Evolutionary conservation across 169 alveolate species (phyloP), one percentile per base, ranked within the genome.

Genomic region (Cryptosporidium meleagridis): DNA sequence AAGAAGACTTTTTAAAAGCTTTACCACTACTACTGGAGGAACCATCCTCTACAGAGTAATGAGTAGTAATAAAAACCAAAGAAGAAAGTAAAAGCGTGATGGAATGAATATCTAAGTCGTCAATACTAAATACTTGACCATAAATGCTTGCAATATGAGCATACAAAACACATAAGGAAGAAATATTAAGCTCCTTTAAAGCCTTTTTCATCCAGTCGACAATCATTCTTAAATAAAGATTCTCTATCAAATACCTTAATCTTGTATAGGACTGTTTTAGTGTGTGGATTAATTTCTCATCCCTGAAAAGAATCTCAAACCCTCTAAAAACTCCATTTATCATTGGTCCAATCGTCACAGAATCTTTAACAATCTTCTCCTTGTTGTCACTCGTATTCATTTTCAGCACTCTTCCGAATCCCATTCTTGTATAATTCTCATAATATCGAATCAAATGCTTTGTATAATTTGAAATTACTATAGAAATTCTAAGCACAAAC

Each of bases 171-270:
- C 93, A 91, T 4, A 91, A 84, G 6, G 85, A 65, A 5, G 84
- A 51, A 21, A 91, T 51, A 45, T 91, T 91, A 16, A 80, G 55
- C 67, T 75, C 73, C n/a, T 41, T 84, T 18, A 85, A 62, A 14
- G 93, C 93, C 44, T 72, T 62, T 52, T 48, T 51, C 73, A 71
- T 75, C 92, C 92, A 91, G 10, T 69, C 69, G 45, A 59, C 62
- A 39, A 91, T 61, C 80, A 91, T 62, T 29, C 59, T 75, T 21
- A 75, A 26, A 44, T 75, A 75, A n/a, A 75, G 55, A 75, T 41
- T 55, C 45, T 75, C 87, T 23, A 75, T 75, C 6, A 75, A 7
- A 59, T 59, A 75, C 59, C 87, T 75, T 37, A 75, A 16, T n/a
- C 87, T 75, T 37, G n/a, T 75, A 26, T 35, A 44, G 0, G 61